Base-by-base conservation (phyloP, 2,329 filamentous ascomycete genomes). In the Colletotrichum musae region DNA sequence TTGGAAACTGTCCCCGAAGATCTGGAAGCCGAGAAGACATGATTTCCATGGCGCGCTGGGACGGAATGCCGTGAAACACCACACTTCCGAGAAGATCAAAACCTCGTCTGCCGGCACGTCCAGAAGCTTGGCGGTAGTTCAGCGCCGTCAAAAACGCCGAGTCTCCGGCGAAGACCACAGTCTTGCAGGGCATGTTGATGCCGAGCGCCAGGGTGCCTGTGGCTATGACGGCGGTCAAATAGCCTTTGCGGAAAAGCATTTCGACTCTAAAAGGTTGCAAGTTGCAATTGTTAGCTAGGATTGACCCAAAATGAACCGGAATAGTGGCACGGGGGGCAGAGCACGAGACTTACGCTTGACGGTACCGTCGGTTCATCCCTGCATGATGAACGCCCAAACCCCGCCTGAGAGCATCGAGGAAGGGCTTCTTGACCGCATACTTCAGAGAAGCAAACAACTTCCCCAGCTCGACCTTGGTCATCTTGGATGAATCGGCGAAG, bases 161-260 rank as follows among this genome's bases (percentile, higher is more conserved):
- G 76, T 95, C 92, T 0, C 92, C 92, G 16, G 85, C 86, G 77
- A 95, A 95, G 1, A 94, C 88, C 0, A 94, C 92, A 1, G 93
- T 95, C 77, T 93, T 93, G 77, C 92, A 95, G 10, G 93, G 93
- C 91, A 94, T 93, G 74, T 94, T 95, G 81, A 95, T 92, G 82
- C 93, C 93, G 5, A 95, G 82, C 2, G 91, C 91, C 24, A 94
- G 84, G 0, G 92, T 94, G 1, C 92, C 93, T 1, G 93, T 95
- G 0, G 93, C 92, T 28, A 95, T 85, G 32, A 95, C 89, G 1
- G 92, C 89, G 7, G 88, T 86, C 48, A 95, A 79, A 75, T 88
- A 94, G 0, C 92, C 91, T 76, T 88, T 91, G 9, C 93, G 87
- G 80, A 94, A 94, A 7, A 94, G 80, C 68, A 93, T 92, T 75